Evolutionary conservation across 768 basidiomycete species (phyloP).

Genomic region (Kwoniella dejecticola): DNA sequence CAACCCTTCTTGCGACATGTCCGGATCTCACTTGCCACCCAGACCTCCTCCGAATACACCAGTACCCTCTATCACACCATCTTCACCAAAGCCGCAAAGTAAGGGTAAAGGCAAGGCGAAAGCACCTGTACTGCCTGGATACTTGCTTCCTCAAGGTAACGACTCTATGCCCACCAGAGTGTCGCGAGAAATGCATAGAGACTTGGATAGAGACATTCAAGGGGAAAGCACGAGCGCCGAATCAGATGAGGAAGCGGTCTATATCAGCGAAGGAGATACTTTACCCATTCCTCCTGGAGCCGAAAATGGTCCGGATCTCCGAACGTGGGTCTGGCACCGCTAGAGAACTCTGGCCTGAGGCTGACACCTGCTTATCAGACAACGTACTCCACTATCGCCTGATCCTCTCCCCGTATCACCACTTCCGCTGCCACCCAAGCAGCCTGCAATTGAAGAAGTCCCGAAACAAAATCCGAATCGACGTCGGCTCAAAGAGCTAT

Average conservation of each 20-base stretch:
- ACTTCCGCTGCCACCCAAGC: too few species aligned
- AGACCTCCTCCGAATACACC: too few species aligned
- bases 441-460: too few species aligned
- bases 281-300: not conserved
- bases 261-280: not conserved
- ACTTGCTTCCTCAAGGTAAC: not conserved
- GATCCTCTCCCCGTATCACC: too few species aligned
- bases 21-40: too few species aligned
- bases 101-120: slow-evolving; percentile 4
- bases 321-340: not conserved
- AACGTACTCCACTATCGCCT: too few species aligned
- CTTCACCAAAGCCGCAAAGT: not conserved
- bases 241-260: not conserved
- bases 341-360: not conserved
- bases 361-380: too few species aligned
- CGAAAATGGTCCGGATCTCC: not conserved
- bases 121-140: not conserved
- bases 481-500: too few species aligned
- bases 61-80: too few species aligned
- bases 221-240: not conserved
- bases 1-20: too few species aligned
- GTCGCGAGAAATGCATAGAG: not conserved
- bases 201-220: not conserved
- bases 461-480: too few species aligned
- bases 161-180: not conserved